These are phyloP conservation scores for Colletotrichum tamarilloi DNA, from an alignment of 2,329 filamentous ascomycete genomes.

Conservation along the genomic window DNA sequence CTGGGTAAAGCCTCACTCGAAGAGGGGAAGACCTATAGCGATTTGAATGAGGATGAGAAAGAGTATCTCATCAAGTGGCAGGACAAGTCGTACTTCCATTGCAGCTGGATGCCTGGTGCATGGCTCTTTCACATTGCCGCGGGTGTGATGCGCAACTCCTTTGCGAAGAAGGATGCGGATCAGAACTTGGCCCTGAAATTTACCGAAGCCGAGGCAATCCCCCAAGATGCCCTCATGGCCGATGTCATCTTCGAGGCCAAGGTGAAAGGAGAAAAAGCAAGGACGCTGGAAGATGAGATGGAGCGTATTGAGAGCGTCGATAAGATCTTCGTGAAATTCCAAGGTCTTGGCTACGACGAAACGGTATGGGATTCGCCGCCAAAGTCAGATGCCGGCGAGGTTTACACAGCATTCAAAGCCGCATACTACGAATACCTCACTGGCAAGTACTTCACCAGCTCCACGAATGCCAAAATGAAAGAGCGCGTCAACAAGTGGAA, in stretches of 20 bases:
- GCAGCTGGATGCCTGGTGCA: constrained; percentile 86
- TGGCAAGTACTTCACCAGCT: constrained; percentile 75
- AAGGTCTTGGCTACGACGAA: constrained; percentile 91
- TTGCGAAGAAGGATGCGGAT: constrained; percentile 75
- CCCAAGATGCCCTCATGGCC: constrained; percentile 84
- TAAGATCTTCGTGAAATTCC: constrained; percentile 87
- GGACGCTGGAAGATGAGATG: constrained; percentile 69
- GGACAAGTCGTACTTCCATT: constrained; percentile 81
- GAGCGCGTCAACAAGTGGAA: constrained; percentile 77
- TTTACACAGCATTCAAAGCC: constrained; percentile 82
- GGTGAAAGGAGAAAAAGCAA: constrained; percentile 54
- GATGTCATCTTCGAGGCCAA: constrained; percentile 83
- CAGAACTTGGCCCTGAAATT: constrained; percentile 66
- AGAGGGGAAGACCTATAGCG: constrained; percentile 57
- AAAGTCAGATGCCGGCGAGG: constrained; percentile 67
- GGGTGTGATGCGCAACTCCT: constrained; percentile 75
- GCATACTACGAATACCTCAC: constrained; percentile 90
- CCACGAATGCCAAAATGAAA: constrained; percentile 69
- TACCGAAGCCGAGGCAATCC: constrained; percentile 81
- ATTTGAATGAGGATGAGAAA: constrained; percentile 76
- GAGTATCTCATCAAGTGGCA: constrained; percentile 96
- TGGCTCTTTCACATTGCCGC: constrained; percentile 85
- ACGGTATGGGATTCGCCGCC: constrained; percentile 91
- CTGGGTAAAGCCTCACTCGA: constrained; percentile 66
- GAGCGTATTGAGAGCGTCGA: constrained; percentile 78